Evolutionary conservation across 768 basidiomycete genomes (phyloP).

Genomic region (Harrya chromipes): DNA sequence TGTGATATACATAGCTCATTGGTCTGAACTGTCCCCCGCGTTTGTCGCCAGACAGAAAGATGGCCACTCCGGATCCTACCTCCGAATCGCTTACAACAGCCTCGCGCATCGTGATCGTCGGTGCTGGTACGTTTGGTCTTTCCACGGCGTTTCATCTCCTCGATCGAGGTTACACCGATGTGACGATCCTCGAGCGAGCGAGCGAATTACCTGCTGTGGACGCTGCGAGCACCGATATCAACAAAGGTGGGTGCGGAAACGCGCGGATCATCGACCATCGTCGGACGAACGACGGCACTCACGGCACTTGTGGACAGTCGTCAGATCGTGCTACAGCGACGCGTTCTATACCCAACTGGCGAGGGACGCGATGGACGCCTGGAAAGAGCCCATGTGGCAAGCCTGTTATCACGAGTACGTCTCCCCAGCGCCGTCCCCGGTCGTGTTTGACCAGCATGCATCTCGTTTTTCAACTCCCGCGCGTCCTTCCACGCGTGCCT

Average conservation of each 20-base stretch:
- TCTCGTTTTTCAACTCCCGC: too few relatives aligned
- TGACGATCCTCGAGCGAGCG: constrained; percentile 78
- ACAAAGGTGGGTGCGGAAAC: constrained; percentile 27
- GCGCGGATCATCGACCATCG: background rate
- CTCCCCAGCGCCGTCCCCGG: background rate
- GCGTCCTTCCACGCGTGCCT: too few relatives aligned
- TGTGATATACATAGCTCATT: too few relatives aligned
- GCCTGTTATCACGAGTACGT: constrained; percentile 77
- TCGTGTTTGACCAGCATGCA: too few relatives aligned
- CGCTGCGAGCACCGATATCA: constrained; percentile 64
- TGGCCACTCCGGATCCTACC: background rate
- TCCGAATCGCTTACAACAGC: constrained; percentile 2
- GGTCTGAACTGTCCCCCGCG: too few relatives aligned
- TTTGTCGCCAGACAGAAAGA: background rate
- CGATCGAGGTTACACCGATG: constrained; percentile 57
- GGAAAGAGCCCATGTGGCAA: constrained; percentile 72
- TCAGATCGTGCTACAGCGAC: constrained; percentile 73
- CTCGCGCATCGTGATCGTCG: constrained; percentile 54
- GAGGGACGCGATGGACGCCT: constrained; percentile 69
- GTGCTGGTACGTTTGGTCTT: constrained; percentile 83
- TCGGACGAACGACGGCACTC: background rate
- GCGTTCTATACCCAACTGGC: constrained; percentile 67
- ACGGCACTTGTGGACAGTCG: constrained; percentile 43
- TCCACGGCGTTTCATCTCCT: constrained; percentile 84
- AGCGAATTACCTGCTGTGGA: constrained; percentile 72